These are phyloP conservation scores for Solanum clarkiae DNA, from an alignment of 257 asterid species.

Conservation along the genomic window DNA sequence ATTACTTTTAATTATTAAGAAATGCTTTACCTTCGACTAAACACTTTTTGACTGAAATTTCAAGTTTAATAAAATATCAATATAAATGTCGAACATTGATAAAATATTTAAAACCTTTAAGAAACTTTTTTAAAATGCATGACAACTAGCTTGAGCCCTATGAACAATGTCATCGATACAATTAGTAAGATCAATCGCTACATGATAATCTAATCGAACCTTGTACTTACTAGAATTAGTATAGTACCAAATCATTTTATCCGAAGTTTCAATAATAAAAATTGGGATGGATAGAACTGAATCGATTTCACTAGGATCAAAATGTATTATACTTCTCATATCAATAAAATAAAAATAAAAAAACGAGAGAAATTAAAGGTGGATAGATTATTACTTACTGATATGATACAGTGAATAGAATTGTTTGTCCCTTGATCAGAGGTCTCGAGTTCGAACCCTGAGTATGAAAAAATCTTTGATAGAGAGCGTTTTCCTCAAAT, in stretches of 20 bases:
- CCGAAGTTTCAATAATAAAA: not conserved
- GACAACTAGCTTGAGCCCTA: not conserved
- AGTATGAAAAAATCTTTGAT: no score
- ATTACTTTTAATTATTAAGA: not conserved
- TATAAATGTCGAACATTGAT: no score
- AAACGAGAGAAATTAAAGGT: not conserved
- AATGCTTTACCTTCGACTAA: no score
- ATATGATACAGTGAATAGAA: no score
- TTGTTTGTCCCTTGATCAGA: no score
- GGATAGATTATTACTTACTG: no score
- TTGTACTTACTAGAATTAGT: not conserved
- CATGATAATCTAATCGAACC: not conserved
- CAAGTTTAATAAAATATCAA: no score
- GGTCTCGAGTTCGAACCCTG: no score
- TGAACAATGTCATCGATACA: not conserved
- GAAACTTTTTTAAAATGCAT: not conserved
- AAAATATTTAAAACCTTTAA: not conserved
- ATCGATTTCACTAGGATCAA: not conserved
- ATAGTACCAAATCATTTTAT: not conserved
- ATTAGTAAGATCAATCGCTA: not conserved
- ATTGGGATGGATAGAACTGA: not conserved
- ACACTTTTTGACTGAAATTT: no score
- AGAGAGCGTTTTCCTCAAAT: no score
- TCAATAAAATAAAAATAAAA: not conserved
- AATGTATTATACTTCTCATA: not conserved